Percentiles rank a stretch among this genome's conserved stretches.
These are phyloP conservation scores for Coffea eugenioides DNA, from an alignment of 257 asterid species.

Conservation along the genomic window DNA sequence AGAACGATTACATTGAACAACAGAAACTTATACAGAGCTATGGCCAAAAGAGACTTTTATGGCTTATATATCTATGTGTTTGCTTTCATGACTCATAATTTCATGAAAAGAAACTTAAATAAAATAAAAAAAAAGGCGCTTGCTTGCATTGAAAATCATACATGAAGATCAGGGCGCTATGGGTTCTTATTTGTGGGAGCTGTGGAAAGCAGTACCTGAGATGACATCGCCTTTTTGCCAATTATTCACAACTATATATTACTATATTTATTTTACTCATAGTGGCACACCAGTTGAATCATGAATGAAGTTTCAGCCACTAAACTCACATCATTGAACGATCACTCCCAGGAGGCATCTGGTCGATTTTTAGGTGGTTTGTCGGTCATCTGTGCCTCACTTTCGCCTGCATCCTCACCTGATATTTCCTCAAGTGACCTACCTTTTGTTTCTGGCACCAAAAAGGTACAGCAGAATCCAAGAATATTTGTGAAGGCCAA, in stretches of 20 bases:
- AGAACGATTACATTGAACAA: background rate
- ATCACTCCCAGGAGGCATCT: conserved; percentile 21
- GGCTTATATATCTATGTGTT: background rate
- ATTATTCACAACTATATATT: conserved; percentile 3
- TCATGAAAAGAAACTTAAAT: too few species aligned
- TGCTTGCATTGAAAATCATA: conserved; percentile 1
- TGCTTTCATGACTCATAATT: background rate
- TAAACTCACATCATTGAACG: background rate
- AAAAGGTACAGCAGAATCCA: conserved; percentile 31
- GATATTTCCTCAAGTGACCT: conserved; percentile 32
- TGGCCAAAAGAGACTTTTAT: background rate
- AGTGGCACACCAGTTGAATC: background rate
- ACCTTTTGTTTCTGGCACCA: conserved; percentile 34
- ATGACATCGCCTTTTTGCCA: background rate
- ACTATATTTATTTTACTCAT: background rate
- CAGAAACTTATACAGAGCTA: background rate
- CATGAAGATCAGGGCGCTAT: background rate
- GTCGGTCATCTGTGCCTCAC: conserved; percentile 15
- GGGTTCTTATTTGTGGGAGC: conserved; percentile 14
- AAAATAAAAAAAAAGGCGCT: background rate
- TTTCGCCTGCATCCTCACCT: conserved; percentile 23
- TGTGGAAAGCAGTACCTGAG: background rate
- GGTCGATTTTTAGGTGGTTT: conserved; percentile 6
- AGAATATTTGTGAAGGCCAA: conserved; percentile 33
- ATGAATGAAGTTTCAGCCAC: background rate